phyloP scores from a whole-genome alignment of 192 early-diverging fungal species.

The Coemansia sp. region DNA sequence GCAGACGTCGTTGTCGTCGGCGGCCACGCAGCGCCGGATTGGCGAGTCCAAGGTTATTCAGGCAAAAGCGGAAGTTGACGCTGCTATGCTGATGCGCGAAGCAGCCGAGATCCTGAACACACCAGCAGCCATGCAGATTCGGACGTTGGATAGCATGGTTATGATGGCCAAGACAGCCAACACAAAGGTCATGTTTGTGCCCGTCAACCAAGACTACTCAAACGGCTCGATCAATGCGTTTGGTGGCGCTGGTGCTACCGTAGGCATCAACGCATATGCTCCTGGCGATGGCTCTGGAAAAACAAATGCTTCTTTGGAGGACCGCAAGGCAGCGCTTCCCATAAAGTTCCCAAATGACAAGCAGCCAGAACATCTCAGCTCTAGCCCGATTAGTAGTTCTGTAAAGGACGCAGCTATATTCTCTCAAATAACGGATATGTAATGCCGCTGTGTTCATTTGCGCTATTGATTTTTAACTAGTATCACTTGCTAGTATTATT shows the following conservation, averaged over 20 bases:
- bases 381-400: slow-evolving; percentile 22
- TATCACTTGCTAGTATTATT: too few species aligned
- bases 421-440: slow-evolving; percentile 38
- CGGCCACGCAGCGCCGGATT: slow-evolving; percentile 84
- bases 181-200: slow-evolving; percentile 75
- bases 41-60: slow-evolving; percentile 91
- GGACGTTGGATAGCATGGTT: slow-evolving; percentile 84
- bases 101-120: slow-evolving; percentile 88
- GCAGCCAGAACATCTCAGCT: slow-evolving; percentile 11
- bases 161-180: slow-evolving; percentile 72
- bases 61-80: slow-evolving; percentile 81
- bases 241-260: slow-evolving; percentile 42
- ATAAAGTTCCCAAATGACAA: slow-evolving; percentile 14
- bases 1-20: slow-evolving; percentile 82
- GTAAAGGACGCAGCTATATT: slow-evolving; percentile 33
- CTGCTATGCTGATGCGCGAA: slow-evolving; percentile 89
- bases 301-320: background rate
- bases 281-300: background rate
- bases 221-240: slow-evolving; percentile 50
- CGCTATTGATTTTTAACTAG: too few species aligned
- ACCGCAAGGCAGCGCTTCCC: slow-evolving; percentile 15
- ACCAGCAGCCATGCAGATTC: slow-evolving; percentile 82
- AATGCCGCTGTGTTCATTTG: background rate
- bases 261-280: slow-evolving; percentile 26
- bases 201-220: slow-evolving; percentile 54